These are phyloP conservation scores for Solanum chiquidenum DNA, from an alignment of 257 asterid genomes.

Conservation along the genomic window DNA sequence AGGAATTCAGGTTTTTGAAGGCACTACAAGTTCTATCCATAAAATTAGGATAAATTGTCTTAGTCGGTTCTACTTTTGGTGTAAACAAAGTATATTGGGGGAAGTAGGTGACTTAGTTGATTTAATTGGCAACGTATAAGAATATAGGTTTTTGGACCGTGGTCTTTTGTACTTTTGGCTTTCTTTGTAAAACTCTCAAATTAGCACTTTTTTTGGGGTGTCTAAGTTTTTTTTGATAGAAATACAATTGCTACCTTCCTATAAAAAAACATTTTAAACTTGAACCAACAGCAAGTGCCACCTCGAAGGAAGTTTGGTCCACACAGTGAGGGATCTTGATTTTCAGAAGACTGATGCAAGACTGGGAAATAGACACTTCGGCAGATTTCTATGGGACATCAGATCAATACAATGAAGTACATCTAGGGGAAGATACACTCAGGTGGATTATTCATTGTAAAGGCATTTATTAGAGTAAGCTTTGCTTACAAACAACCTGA, in stretches of 20 bases:
- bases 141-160: neutral
- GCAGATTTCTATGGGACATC: neutral
- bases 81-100: neutral
- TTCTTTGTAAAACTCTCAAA: neutral
- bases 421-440: neutral
- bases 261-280: neutral
- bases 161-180: neutral
- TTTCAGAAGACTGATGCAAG: neutral
- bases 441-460: neutral
- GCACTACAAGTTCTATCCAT: neutral
- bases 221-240: neutral
- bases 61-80: neutral
- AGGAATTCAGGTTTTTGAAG: neutral
- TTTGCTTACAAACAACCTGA: neutral
- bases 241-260: neutral
- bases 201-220: neutral
- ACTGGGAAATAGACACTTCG: neutral
- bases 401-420: neutral
- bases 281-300: neutral
- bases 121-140: neutral
- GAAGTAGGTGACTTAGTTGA: neutral
- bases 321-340: neutral
- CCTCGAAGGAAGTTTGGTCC: neutral
- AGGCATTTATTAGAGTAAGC: neutral
- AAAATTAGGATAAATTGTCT: neutral